Conservation (phyloP, 1,139 yeast genomes). For the Zygosaccharomyces pseudobailii region DNA sequence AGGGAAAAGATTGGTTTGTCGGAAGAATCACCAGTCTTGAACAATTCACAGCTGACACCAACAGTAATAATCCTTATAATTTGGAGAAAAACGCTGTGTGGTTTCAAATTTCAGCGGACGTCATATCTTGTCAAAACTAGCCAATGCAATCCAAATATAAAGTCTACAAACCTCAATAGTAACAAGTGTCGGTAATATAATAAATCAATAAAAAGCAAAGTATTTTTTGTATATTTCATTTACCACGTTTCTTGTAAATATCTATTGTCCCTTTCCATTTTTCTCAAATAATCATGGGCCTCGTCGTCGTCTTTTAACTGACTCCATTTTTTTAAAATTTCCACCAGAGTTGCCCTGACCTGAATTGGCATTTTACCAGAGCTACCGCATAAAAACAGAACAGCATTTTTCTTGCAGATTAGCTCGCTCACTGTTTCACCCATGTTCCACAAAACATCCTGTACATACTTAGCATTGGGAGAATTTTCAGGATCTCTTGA, state of each 20-base stretch:
- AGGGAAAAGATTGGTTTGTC: conserved; percentile 32
- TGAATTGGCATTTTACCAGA: conserved; percentile 95
- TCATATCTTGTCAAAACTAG: conserved; percentile 10
- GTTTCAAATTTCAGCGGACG: conserved; percentile 30
- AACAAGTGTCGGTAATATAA: background rate
- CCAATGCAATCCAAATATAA: background rate
- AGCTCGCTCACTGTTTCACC: conserved; percentile 46
- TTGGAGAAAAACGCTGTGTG: conserved; percentile 26
- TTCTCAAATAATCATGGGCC: conserved; percentile 48
- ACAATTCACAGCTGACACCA: conserved; percentile 17
- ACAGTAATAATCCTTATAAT: conserved; percentile 23
- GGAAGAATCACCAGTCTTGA: conserved; percentile 27
- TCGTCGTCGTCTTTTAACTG: conserved; percentile 38
- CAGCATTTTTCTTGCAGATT: conserved; percentile 51
- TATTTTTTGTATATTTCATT: background rate
- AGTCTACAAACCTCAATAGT: background rate
- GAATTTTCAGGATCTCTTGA: conserved; percentile 51
- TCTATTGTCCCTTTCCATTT: conserved; percentile 61
- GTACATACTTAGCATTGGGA: conserved; percentile 57
- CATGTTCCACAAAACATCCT: conserved; percentile 56
- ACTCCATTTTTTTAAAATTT: conserved; percentile 47
- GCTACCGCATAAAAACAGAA: conserved; percentile 81
- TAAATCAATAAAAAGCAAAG: background rate
- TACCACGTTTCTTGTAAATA: conserved; percentile 94
- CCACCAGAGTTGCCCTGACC: conserved; percentile 68